Evolutionary conservation across 306 rosid genomes (phyloP), one percentile per base, ranked within the genome.

Genomic region (Cucurbita argyrosperma): DNA sequence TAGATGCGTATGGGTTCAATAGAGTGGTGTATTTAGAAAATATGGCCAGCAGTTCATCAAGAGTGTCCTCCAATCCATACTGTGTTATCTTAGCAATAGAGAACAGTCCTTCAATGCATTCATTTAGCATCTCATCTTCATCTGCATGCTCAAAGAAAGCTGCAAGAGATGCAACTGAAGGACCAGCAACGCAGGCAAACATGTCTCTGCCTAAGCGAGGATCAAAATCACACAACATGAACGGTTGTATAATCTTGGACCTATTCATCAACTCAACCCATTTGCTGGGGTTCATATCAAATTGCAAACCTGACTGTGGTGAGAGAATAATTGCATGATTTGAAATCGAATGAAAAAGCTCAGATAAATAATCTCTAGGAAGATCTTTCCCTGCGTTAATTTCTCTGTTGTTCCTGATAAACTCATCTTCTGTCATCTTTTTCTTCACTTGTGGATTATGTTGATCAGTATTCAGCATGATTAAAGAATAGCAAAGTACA

Each of bases 361-460:
- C 96, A 30, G 90, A 87, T 37, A 91, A 88, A 77, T 83, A 91
- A 78, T 91, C 96, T 73, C 91, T 87, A 6, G 96, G 99, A 71
- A 94, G 88, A 83, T 94, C 99, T 19, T 91, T 87, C 57, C 99
- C 99, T 59, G 81, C 95, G 74, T 94, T 94, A 78, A 91, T 91
- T 55, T 85, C 89, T 73, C 97, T 87, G 43, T 94, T 94, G 85
- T 94, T 94, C 85, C 72, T 83, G 40, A 94, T 91, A 86, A 91
- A 89, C 53, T 94, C 99, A 2, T 91, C 99, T 77, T 86, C 96
- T 23, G 97, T 91, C 96, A 94, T 94, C 79, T 91, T 91, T 77
- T 89, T 94, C 88, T 89, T 94, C 58, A 94, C 99, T 83, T 94
- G 99, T 14, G 97, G 96, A 71, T 94, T 91, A 80, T 94, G 99